phyloP scores from a whole-genome alignment of 805 yeast genomes.

The Yueomyces sp. region DNA sequence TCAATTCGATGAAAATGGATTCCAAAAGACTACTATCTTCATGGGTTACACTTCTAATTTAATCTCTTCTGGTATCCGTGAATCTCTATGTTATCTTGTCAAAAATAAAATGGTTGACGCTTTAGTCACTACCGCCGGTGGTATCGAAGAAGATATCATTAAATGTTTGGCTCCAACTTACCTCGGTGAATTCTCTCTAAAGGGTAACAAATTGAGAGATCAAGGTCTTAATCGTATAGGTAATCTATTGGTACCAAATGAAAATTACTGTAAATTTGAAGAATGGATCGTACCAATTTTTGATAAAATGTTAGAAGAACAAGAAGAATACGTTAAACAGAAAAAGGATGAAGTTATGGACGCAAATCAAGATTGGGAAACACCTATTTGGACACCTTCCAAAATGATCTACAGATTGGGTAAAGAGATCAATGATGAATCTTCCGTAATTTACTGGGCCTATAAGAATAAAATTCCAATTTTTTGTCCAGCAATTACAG shows the following conservation, averaged over 20 bases:
- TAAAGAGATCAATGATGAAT: constrained; percentile 86
- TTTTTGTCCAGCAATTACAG: constrained; percentile 95
- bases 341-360: constrained; percentile 44
- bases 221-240: constrained; percentile 98
- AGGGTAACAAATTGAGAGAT: constrained; percentile 74
- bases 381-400: constrained; percentile 83
- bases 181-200: constrained; percentile 77
- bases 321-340: constrained; percentile 47
- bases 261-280: constrained; percentile 92
- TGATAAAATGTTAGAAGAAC: constrained; percentile 80
- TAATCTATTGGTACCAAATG: constrained; percentile 91
- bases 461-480: constrained; percentile 93
- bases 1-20: constrained; percentile 63
- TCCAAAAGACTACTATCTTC: constrained; percentile 79
- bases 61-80: constrained; percentile 89
- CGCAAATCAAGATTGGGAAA: constrained; percentile 32
- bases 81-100: constrained; percentile 76
- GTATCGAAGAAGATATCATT: constrained; percentile 93
- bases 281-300: constrained; percentile 97
- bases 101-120: constrained; percentile 93
- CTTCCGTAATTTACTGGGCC: constrained; percentile 94
- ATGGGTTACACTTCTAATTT: constrained; percentile 94
- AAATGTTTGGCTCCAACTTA: constrained; percentile 94
- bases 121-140: constrained; percentile 95
- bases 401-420: constrained; percentile 86